phyloP scores from a whole-genome alignment of 805 yeast species.

The Torulaspora quercuum region DNA sequence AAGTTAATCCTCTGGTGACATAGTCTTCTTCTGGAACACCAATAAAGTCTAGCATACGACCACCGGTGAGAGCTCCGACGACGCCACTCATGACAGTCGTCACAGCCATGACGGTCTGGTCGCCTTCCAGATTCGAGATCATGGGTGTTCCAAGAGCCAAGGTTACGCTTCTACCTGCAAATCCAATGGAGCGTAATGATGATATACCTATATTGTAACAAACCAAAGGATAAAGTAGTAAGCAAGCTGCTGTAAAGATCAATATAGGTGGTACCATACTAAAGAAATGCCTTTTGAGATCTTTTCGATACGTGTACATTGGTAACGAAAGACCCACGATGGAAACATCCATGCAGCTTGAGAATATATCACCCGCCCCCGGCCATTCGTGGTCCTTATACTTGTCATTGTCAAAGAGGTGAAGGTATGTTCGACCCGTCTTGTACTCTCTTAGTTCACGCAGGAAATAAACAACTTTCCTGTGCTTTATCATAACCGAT shows the following conservation, averaged over 20 bases:
- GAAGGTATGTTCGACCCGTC: conserved; percentile 64
- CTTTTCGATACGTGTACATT: conserved; percentile 69
- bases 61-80: conserved; percentile 64
- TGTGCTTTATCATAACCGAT: conserved; percentile 49
- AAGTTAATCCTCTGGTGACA: conserved; percentile 69
- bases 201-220: conserved; percentile 64
- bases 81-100: conserved; percentile 76
- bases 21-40: conserved; percentile 60
- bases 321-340: conserved; percentile 75
- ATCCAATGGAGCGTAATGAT: conserved; percentile 60
- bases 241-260: conserved; percentile 51
- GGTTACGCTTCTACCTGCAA: conserved; percentile 75
- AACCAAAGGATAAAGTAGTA: conserved; percentile 67
- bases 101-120: conserved; percentile 69
- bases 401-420: conserved; percentile 45
- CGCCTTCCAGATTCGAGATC: conserved; percentile 62
- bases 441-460: conserved; percentile 52
- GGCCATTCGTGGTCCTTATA: conserved; percentile 47
- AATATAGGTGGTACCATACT: conserved; percentile 58
- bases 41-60: conserved; percentile 45
- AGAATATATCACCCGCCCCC: conserved; percentile 76
- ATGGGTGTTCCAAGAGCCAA: conserved; percentile 77
- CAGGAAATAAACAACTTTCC: conserved; percentile 43
- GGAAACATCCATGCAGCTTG: conserved; percentile 70
- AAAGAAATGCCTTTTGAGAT: conserved; percentile 56